Conservation (phyloP, 75 land plant species). For the Sequoia sempervirens region DNA sequence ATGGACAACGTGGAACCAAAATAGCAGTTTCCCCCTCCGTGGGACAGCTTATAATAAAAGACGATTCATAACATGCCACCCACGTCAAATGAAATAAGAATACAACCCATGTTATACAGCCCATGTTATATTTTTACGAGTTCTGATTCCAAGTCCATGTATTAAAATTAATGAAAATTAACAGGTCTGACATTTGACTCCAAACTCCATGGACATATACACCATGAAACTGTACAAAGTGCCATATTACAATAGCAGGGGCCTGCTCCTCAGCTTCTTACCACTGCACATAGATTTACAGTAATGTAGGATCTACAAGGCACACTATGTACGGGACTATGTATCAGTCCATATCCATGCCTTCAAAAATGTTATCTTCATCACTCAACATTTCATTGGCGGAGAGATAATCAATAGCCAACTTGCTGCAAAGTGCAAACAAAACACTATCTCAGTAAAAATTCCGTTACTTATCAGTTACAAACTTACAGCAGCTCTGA, state of each 20-base stretch:
- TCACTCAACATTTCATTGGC: constrained; percentile 16
- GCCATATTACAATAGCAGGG: not conserved
- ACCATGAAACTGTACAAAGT: not conserved
- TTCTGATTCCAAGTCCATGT: no score
- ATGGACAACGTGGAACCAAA: no score
- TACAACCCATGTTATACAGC: no score
- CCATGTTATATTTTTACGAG: no score
- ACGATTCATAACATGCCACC: no score
- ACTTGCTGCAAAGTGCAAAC: constrained; percentile 23
- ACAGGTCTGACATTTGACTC: not conserved
- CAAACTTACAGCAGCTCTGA: not conserved
- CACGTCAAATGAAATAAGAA: no score
- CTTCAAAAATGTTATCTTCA: constrained; percentile 28
- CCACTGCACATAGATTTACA: not conserved
- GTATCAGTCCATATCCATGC: constrained; percentile 39
- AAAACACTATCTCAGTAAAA: not conserved
- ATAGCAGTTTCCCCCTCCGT: no score
- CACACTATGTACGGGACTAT: not conserved
- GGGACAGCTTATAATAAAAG: no score
- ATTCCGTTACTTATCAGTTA: not conserved
- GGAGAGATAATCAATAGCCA: constrained; percentile 21
- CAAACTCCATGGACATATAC: not conserved
- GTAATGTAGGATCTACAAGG: not conserved
- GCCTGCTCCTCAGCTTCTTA: not conserved
- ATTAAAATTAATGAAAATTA: no score